Conservation (phyloP, 345 rosid genomes). For the Eucalyptus cloeziana region DNA sequence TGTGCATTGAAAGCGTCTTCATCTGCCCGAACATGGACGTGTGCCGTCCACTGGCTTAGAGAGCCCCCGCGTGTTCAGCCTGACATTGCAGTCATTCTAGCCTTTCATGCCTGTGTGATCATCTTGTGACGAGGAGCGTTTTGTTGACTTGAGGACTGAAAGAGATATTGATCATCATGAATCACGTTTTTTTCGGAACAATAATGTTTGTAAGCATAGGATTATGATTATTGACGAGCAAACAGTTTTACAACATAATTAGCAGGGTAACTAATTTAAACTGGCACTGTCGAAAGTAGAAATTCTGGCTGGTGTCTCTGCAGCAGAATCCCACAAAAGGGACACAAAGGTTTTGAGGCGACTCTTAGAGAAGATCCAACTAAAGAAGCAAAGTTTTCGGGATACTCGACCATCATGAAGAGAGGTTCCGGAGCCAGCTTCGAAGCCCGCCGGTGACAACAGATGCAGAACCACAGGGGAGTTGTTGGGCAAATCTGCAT, state of each 20-base stretch:
- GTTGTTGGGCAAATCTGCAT: constrained; percentile 58
- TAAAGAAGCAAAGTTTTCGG: constrained; percentile 21
- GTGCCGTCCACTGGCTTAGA: neutral
- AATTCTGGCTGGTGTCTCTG: constrained; percentile 65
- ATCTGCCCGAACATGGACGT: neutral
- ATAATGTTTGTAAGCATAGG: neutral
- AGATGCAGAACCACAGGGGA: constrained; percentile 77
- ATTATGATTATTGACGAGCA: neutral
- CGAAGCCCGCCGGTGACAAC: constrained; percentile 49
- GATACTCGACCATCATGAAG: constrained; percentile 35
- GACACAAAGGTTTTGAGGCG: constrained; percentile 46
- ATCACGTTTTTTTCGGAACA: neutral
- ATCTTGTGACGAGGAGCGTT: neutral
- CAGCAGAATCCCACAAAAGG: constrained; percentile 64
- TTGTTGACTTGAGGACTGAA: neutral
- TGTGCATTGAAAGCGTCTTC: neutral
- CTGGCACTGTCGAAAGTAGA: constrained; percentile 14
- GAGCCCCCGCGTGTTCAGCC: neutral
- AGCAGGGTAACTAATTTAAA: neutral
- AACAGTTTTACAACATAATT: neutral
- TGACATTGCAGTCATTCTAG: neutral
- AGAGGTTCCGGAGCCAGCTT: constrained; percentile 44
- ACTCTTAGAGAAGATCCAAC: constrained; percentile 2
- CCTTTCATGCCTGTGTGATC: neutral
- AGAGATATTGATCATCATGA: neutral